These are phyloP conservation scores for Bauhinia variegata DNA, from an alignment of 306 rosid species.

Conservation along the genomic window DNA sequence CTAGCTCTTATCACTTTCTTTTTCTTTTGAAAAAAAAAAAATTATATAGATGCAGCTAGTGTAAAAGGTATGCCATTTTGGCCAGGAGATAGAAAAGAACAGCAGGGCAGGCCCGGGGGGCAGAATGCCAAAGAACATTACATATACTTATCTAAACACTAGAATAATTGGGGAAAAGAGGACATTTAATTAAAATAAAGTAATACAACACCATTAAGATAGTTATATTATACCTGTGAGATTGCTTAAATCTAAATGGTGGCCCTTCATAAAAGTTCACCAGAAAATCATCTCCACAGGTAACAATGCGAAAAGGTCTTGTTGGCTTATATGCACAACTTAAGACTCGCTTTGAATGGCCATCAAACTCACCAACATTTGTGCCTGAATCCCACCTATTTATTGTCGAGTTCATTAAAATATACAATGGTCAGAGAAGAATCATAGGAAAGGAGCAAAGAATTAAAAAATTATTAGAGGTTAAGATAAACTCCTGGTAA, in stretches of 20 bases:
- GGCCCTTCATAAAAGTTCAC: conserved; percentile 97
- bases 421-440: neutral
- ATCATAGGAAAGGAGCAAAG: neutral
- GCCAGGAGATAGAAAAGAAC: neutral
- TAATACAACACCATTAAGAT: neutral
- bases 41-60: neutral
- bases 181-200: neutral
- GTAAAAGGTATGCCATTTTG: conserved; percentile 1
- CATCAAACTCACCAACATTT: no score
- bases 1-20: no score
- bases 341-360: conserved; percentile 79
- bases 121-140: neutral
- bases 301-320: conserved; percentile 84
- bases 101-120: no score
- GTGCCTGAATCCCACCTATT: conserved; percentile 85
- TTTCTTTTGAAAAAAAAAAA: neutral
- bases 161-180: neutral
- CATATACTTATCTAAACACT: neutral
- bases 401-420: conserved; percentile 12
- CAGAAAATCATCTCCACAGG: conserved; percentile 91
- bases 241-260: conserved; percentile 87
- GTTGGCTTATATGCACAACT: conserved; percentile 97
- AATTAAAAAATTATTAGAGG: no score
- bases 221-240: conserved; percentile 63
- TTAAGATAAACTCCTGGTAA: no score